A percentile compares a stretch with the other conserved stretches of the same genome.
phyloP scores from a whole-genome alignment of 139 green algal genomes.

The Trebouxia sp. region DNA sequence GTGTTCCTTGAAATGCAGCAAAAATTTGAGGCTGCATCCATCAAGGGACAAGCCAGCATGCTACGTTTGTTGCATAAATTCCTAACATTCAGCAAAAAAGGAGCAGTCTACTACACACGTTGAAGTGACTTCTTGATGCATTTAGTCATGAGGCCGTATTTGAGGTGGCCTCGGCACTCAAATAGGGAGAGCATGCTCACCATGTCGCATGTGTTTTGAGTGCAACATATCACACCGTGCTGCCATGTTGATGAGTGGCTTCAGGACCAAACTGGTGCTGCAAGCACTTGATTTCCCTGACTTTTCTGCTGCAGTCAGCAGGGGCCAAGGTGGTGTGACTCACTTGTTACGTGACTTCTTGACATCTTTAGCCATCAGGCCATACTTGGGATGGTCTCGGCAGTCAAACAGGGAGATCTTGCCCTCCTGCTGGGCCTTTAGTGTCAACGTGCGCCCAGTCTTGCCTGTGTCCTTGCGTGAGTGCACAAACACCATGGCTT shows the following conservation, averaged over 20 bases:
- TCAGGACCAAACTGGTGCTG: too few relatives aligned
- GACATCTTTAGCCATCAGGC: constrained; percentile 75
- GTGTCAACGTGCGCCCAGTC: constrained; percentile 78
- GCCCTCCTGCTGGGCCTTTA: constrained; percentile 54
- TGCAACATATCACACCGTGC: constrained; percentile 81
- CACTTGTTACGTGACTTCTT: constrained; percentile 80
- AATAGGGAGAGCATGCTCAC: constrained; percentile 63
- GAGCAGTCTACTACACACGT: too few relatives aligned
- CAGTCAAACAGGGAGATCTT: constrained; percentile 72
- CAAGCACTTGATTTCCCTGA: too few relatives aligned
- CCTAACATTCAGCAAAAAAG: too few relatives aligned
- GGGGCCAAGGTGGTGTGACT: background rate
- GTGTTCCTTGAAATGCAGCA: too few relatives aligned
- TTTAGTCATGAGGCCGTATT: constrained; percentile 60
- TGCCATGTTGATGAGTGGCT: too few relatives aligned
- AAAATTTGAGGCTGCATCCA: too few relatives aligned
- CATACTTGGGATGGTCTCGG: constrained; percentile 58
- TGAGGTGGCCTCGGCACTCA: constrained; percentile 60
- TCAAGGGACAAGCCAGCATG: too few relatives aligned
- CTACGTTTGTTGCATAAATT: too few relatives aligned
- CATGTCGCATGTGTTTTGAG: constrained; percentile 55
- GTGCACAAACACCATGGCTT: constrained; percentile 99
- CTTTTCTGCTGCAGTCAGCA: too few relatives aligned
- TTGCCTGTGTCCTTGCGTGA: constrained; percentile 96
- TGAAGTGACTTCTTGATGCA: constrained; percentile 80